Base-by-base conservation (phyloP, 805 yeast genomes). In the Candida odintsovae region DNA sequence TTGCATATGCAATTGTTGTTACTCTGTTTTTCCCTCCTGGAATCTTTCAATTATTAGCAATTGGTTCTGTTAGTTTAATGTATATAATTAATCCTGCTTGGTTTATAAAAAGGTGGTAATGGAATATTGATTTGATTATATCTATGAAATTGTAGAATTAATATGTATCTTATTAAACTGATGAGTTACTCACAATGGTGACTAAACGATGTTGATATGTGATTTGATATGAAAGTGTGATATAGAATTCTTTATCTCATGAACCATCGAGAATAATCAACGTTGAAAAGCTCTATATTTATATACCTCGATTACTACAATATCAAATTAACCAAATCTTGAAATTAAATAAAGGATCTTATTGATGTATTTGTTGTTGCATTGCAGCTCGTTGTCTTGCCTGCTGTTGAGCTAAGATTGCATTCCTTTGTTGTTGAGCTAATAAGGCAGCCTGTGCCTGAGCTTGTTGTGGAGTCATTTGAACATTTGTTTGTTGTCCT, bases 281-380 rank as follows among this genome's bases (percentile, higher is more conserved):
- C n/a, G n/a, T n/a, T n/a, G n/a, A n/a, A n/a, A n/a, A n/a, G n/a
- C n/a, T n/a, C n/a, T n/a, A n/a, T n/a, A n/a, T n/a, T n/a, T n/a
- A n/a, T n/a, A n/a, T n/a, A n/a, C n/a, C n/a, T n/a, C n/a, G n/a
- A n/a, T n/a, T n/a, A n/a, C n/a, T n/a, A n/a, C n/a, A n/a, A n/a
- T n/a, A n/a, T n/a, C n/a, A n/a, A n/a, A n/a, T n/a, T n/a, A n/a
- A n/a, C n/a, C n/a, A n/a, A n/a, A n/a, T n/a, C n/a, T n/a, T n/a
- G n/a, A n/a, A n/a, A n/a, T n/a, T n/a, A n/a, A n/a, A n/a, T n/a
- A n/a, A n/a, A n/a, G n/a, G n/a, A n/a, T n/a, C n/a, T 51, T 63
- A 59, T 45, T 60, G 63, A 35, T 59, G 61, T 50, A 61, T 65
- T 21, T 47, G 52, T 25, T 31, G 47, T 29, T 45, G 50, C 21